Evolutionary conservation across 371 early-diverging fungal genomes (phyloP).

Genomic region (Cokeromyces recurvatus): DNA sequence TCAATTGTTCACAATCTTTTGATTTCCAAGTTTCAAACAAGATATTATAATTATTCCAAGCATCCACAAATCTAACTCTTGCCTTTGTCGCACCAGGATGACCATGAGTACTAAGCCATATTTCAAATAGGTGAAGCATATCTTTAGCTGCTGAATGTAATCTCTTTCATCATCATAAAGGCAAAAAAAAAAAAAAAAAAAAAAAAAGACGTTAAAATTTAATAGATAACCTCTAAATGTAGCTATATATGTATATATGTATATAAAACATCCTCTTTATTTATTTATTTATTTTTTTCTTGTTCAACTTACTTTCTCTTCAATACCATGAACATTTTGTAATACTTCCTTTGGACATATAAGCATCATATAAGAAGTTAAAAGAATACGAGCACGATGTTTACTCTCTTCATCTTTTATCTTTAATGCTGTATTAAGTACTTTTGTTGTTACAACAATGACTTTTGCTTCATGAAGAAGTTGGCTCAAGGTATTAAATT

Average conservation of each 20-base stretch:
- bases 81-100: slow-evolving; percentile 18
- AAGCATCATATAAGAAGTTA: slow-evolving; percentile 67
- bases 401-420: slow-evolving; percentile 24
- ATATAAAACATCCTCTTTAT: too few species aligned
- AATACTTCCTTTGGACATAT: slow-evolving; percentile 61
- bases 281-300: neutral
- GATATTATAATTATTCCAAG: slow-evolving; percentile 55
- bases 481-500: slow-evolving; percentile 26
- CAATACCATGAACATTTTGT: slow-evolving; percentile 34
- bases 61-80: slow-evolving; percentile 37
- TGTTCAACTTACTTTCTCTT: slow-evolving; percentile 47
- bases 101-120: slow-evolving; percentile 40
- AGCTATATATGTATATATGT: too few species aligned
- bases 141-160: slow-evolving; percentile 36
- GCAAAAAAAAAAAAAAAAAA: too few species aligned
- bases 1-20: slow-evolving; percentile 55
- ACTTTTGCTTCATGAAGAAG: slow-evolving; percentile 30
- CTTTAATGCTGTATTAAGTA: slow-evolving; percentile 26
- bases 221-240: too few species aligned
- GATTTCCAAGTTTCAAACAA: slow-evolving; percentile 72
- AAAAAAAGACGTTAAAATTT: too few species aligned
- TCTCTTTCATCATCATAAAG: slow-evolving; percentile 25
- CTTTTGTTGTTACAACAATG: slow-evolving; percentile 25
- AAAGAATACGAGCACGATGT: slow-evolving; percentile 54
- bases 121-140: slow-evolving; percentile 52